A percentile compares a stretch with the other conserved stretches of the same genome.
phyloP scores from a whole-genome alignment of 2,329 filamentous ascomycete species.

The Hypomyces rosellus region DNA sequence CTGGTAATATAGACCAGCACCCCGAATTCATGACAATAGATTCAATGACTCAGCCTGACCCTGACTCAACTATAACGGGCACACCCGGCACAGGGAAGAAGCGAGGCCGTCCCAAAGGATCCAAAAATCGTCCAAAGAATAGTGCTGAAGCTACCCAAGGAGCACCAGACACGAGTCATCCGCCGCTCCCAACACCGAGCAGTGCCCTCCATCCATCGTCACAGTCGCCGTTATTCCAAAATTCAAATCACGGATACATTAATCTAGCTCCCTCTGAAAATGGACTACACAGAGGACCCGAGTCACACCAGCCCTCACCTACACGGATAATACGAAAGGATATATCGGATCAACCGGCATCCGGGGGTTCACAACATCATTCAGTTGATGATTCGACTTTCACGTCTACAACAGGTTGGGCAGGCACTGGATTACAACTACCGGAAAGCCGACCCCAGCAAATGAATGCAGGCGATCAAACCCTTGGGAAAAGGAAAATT shows the following conservation, averaged over 20 bases:
- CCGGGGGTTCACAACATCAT: neutral
- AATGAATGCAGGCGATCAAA: constrained; percentile 2
- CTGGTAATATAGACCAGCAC: neutral
- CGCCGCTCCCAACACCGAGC: neutral
- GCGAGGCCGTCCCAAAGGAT: constrained; percentile 39
- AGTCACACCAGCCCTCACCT: constrained; percentile 4
- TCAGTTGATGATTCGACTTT: constrained; percentile 1
- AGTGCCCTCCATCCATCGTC: constrained; percentile 2
- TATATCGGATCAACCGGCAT: neutral
- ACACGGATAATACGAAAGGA: neutral
- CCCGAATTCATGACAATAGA: neutral
- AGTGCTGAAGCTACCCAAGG: constrained; percentile 9
- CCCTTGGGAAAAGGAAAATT: constrained; percentile 3
- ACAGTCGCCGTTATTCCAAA: constrained; percentile 15
- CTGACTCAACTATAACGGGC: constrained; percentile 13
- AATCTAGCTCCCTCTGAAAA: constrained; percentile 4
- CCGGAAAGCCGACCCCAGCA: neutral
- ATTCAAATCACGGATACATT: constrained; percentile 5
- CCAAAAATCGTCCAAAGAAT: constrained; percentile 36
- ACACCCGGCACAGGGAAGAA: constrained; percentile 23
- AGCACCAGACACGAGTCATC: neutral
- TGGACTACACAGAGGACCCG: neutral
- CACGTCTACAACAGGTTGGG: constrained; percentile 2
- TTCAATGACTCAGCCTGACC: constrained; percentile 2
- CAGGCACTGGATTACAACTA: constrained; percentile 4